Percentiles rank a stretch among this genome's conserved stretches.
phyloP scores from a whole-genome alignment of 257 asterid genomes.

The Ocimum tenuiflorum region DNA sequence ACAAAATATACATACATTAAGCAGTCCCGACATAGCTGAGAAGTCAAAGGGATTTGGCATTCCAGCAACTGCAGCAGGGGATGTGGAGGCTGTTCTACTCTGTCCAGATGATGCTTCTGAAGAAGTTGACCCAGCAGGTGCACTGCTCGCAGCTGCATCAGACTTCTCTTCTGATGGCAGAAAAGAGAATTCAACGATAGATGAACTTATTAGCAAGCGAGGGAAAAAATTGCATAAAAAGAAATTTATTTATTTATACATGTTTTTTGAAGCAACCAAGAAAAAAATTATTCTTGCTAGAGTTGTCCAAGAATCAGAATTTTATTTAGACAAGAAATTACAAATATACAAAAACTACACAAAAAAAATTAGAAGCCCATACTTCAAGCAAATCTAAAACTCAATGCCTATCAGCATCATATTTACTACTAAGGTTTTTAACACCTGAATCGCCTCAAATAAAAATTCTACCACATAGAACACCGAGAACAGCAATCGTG shows the following conservation, averaged over 20 bases:
- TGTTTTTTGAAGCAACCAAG: no score
- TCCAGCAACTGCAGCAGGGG: constrained; percentile 42
- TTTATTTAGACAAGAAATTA: background rate
- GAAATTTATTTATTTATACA: no score
- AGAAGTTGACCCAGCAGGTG: constrained; percentile 32
- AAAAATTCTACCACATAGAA: background rate
- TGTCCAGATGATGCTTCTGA: constrained; percentile 49
- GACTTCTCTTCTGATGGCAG: constrained; percentile 48
- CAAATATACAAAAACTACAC: background rate
- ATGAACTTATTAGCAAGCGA: background rate
- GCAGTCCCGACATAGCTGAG: constrained; percentile 75
- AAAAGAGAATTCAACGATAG: background rate
- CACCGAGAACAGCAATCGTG: background rate
- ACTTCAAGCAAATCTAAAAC: background rate
- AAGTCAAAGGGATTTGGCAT: constrained; percentile 71
- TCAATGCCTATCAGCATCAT: background rate
- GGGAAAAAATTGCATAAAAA: background rate
- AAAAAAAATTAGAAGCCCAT: no score
- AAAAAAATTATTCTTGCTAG: no score
- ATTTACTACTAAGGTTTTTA: background rate
- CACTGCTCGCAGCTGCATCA: constrained; percentile 38
- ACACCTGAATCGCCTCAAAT: background rate
- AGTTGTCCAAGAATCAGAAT: no score
- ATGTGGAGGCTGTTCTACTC: constrained; percentile 27
- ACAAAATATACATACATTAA: constrained; percentile 38